Percentiles rank a stretch among this genome's conserved stretches.
Conservation (phyloP, 2,329 filamentous ascomycete species). For the Fusarium clavum region DNA sequence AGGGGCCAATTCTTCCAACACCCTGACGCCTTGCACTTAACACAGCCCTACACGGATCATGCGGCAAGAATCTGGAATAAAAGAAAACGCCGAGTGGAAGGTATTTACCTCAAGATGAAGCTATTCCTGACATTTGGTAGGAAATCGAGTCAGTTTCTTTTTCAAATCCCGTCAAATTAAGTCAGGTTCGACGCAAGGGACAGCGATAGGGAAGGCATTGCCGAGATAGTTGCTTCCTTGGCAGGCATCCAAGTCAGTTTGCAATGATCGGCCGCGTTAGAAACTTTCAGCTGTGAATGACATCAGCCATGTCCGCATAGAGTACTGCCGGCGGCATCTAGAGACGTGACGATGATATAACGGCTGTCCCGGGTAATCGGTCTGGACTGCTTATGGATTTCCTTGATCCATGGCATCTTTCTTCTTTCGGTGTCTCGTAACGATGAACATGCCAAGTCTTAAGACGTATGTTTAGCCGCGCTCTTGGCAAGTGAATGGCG, state of each 20-base stretch:
- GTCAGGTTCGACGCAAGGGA: neutral
- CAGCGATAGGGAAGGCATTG: neutral
- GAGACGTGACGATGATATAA: neutral
- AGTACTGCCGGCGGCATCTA: neutral
- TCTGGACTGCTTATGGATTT: neutral
- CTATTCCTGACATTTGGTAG: too few relatives aligned
- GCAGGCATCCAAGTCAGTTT: neutral
- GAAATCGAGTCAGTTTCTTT: neutral
- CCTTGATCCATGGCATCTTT: neutral
- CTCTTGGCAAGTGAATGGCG: neutral
- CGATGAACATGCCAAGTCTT: neutral
- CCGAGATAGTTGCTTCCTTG: neutral
- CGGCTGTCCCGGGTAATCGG: neutral
- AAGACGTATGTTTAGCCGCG: neutral
- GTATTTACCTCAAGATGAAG: neutral
- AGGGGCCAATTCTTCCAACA: too few relatives aligned
- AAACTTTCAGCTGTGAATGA: neutral
- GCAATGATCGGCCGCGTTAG: neutral
- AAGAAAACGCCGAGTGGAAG: neutral
- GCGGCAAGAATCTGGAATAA: neutral
- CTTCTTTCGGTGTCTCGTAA: neutral
- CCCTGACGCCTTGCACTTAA: too few relatives aligned
- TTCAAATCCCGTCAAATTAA: rapidly evolving
- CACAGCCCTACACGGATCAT: neutral
- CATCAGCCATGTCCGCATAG: neutral